Percentiles rank a stretch among this genome's conserved stretches.
Evolutionary conservation across 768 basidiomycete genomes (phyloP).

Genomic region (Austroboletus festivus): DNA sequence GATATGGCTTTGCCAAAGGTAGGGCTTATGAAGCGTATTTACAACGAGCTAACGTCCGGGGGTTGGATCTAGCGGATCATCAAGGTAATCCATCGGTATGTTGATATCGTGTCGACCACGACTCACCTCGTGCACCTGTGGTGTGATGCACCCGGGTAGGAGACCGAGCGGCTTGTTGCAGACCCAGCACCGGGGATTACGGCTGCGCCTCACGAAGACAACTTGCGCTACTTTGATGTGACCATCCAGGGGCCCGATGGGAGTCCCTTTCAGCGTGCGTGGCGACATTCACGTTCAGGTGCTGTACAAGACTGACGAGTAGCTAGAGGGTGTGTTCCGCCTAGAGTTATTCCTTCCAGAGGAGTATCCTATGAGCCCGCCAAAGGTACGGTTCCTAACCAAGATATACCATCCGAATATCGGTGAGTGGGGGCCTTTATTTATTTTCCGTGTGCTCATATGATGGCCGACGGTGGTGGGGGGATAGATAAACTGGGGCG

Average conservation of each 20-base stretch:
- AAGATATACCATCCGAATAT: slow-evolving; percentile 99
- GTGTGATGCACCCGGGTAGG: slow-evolving; percentile 49
- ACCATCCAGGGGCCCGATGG: slow-evolving; percentile 93
- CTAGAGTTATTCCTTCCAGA: slow-evolving; percentile 98
- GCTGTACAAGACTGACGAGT: slow-evolving; percentile 6
- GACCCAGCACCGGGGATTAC: slow-evolving; percentile 98
- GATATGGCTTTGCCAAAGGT: slow-evolving; percentile 39
- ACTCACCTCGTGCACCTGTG: slow-evolving; percentile 18
- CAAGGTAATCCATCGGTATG: slow-evolving; percentile 36
- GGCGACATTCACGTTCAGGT: not conserved
- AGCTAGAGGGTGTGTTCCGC: slow-evolving; percentile 82
- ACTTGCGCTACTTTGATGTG: slow-evolving; percentile 97
- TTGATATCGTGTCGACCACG: slow-evolving; percentile 17
- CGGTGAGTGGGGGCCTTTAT: slow-evolving; percentile 55
- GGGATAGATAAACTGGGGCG: slow-evolving; percentile 90
- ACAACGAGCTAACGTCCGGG: slow-evolving; percentile 6
- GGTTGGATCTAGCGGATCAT: slow-evolving; percentile 46
- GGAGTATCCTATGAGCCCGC: slow-evolving; percentile 99
- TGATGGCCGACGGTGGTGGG: slow-evolving; percentile 8
- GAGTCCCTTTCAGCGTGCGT: slow-evolving; percentile 85
- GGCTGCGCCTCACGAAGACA: slow-evolving; percentile 95
- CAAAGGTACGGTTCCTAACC: slow-evolving; percentile 95
- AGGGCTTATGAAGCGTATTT: no score
- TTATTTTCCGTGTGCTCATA: slow-evolving; percentile 23
- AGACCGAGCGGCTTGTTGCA: slow-evolving; percentile 93